Evolutionary conservation across 2,329 filamentous ascomycete genomes (phyloP).

Genomic region (Juglanconis juglandina): DNA sequence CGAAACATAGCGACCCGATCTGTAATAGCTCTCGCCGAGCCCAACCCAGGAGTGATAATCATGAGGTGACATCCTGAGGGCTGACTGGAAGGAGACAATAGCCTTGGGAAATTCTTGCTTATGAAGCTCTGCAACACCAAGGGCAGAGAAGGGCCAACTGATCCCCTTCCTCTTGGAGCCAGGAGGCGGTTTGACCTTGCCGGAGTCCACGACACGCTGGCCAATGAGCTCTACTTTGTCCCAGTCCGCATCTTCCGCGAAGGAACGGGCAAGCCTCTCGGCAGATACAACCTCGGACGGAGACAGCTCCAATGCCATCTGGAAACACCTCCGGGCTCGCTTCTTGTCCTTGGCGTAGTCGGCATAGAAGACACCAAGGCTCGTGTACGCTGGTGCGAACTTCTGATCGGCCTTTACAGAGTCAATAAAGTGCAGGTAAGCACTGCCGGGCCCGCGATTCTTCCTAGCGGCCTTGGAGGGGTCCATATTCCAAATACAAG

Average conservation of each 20-base stretch:
- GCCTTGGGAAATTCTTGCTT: conserved; percentile 86
- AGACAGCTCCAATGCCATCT: conserved; percentile 93
- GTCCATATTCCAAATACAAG: conserved; percentile 83
- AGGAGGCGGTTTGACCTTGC: conserved; percentile 82
- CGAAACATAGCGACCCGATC: conserved; percentile 89
- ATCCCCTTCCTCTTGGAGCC: conserved; percentile 90
- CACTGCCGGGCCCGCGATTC: conserved; percentile 64
- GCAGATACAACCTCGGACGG: conserved; percentile 81
- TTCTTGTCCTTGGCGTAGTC: conserved; percentile 87
- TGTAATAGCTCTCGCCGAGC: conserved; percentile 95
- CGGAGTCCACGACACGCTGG: conserved; percentile 89
- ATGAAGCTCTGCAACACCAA: conserved; percentile 92
- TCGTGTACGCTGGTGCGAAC: conserved; percentile 87
- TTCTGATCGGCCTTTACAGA: conserved; percentile 84
- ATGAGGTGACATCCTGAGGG: conserved; percentile 74
- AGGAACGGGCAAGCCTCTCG: conserved; percentile 78
- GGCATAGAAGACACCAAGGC: conserved; percentile 82
- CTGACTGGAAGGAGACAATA: conserved; percentile 87
- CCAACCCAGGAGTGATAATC: conserved; percentile 97
- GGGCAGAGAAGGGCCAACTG: conserved; percentile 92
- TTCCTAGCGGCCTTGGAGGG: conserved; percentile 71
- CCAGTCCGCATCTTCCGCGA: conserved; percentile 91
- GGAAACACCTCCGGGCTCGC: conserved; percentile 86
- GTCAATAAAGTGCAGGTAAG: conserved; percentile 79
- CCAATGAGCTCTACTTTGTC: conserved; percentile 92